Base-by-base conservation (phyloP, 441 rosid genomes). In the Biscutella laevigata region DNA sequence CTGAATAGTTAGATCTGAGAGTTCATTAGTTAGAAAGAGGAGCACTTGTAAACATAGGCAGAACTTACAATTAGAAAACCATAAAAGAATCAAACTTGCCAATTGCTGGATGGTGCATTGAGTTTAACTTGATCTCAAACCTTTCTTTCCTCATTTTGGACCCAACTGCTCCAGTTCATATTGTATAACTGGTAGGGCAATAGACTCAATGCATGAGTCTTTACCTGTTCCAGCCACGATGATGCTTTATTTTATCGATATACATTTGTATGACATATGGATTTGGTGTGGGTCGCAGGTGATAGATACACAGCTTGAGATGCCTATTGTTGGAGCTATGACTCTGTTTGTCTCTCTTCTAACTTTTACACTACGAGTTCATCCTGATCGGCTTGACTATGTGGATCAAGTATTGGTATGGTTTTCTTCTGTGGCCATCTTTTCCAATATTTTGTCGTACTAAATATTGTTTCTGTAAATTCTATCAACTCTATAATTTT, bases 341-440 rank as follows among this genome's bases (percentile, higher is more conserved):
- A 64, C 77, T 38, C 71, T 81, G 74, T 71, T 72, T 44, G 88
- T 82, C 67, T 76, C 84, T 47, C 81, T 81, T 69, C 79, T 81
- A 51, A 76, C 82, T 25, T 81, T 81, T 59, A 76, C 84, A 12
- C 88, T 81, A 48, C 77, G 66, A 62, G 84, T 78, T 58, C 88
- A 81, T 70, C 81, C 79, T 45, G 82, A 78, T 71, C 81, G 81
- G 57, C 82, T 81, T 67, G 82, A 77, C 75, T 78, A 81, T 68
- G 88, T 81, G 66, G 84, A 81, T 71, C 81, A 78, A 74, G 75
- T 81, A 33, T 64, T 81, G 84, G 88, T 81, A 78, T 60, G 71
- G 53, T 43, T 61, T 66, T 48, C 22, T 59, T 47, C 39, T 4
- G 7, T 25, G n/a, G 21, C 21, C 15, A 40, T 28, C 19, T 35